These are phyloP conservation scores for Cyberlindnera maritima DNA, from an alignment of 805 yeast genomes.

Conservation along the genomic window DNA sequence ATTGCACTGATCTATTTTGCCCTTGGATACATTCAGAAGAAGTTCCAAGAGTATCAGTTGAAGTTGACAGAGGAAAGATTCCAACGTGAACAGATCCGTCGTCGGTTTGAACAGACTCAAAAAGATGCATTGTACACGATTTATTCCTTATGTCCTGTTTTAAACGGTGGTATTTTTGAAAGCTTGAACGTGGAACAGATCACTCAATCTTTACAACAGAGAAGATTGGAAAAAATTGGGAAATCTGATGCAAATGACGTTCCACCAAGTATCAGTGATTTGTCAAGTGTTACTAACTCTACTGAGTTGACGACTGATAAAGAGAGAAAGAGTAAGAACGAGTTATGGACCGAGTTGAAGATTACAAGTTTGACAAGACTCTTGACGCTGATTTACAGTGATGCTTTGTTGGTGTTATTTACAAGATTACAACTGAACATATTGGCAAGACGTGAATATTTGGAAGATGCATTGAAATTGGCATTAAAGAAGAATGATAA, in stretches of 20 bases:
- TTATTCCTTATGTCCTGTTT: conserved; percentile 75
- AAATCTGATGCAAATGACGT: conserved; percentile 16
- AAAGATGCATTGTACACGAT: conserved; percentile 85
- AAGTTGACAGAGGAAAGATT: conserved; percentile 54
- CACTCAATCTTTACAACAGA: conserved; percentile 64
- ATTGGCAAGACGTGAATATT: conserved; percentile 80
- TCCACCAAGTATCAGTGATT: conserved; percentile 7
- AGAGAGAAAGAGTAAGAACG: conserved; percentile 46
- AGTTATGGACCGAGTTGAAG: conserved; percentile 84
- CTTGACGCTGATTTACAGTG: conserved; percentile 65
- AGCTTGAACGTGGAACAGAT: conserved; percentile 69
- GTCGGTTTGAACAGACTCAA: conserved; percentile 89
- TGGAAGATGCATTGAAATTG: conserved; percentile 71
- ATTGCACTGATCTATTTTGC: conserved; percentile 44
- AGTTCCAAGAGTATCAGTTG: conserved; percentile 48
- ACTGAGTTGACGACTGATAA: no score
- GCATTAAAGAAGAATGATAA: conserved; percentile 47
- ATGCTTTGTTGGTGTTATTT: conserved; percentile 68
- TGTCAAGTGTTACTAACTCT: conserved; percentile 12
- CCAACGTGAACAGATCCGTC: conserved; percentile 65
- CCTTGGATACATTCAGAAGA: conserved; percentile 40
- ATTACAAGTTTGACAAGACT: conserved; percentile 70
- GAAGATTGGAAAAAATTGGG: conserved; percentile 38
- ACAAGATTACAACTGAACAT: conserved; percentile 86
- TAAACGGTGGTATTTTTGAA: conserved; percentile 60